Percentiles rank a stretch among this genome's conserved stretches.
These are phyloP conservation scores for Dimocarpus longan DNA, from an alignment of 345 rosid species.

Conservation along the genomic window DNA sequence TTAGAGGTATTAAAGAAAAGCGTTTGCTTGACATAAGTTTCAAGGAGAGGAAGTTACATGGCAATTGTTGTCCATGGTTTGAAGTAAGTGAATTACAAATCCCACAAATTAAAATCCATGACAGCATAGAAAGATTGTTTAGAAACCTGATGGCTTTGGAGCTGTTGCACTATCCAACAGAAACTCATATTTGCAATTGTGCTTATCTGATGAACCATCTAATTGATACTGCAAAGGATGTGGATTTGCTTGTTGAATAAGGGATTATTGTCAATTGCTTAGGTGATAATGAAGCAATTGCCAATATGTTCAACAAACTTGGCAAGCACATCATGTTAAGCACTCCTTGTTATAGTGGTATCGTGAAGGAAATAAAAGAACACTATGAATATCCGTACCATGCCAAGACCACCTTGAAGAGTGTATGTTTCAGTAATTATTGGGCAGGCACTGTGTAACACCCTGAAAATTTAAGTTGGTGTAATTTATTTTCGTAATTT, in stretches of 20 bases:
- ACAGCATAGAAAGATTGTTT: not conserved
- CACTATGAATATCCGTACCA: not conserved
- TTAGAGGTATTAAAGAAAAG: not conserved
- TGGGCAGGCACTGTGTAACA: too few species aligned
- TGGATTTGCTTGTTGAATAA: not conserved
- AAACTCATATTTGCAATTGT: not conserved
- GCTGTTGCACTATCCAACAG: not conserved
- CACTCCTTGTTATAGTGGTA: too few species aligned
- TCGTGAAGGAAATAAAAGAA: too few species aligned
- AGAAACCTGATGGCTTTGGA: conserved; percentile 3
- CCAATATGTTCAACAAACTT: not conserved
- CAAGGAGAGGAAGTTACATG: too few species aligned
- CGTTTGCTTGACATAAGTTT: not conserved
- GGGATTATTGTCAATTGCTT: not conserved
- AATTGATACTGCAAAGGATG: not conserved
- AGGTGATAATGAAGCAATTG: not conserved
- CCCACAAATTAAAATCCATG: not conserved
- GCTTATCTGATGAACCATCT: not conserved
- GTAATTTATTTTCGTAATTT: too few species aligned
- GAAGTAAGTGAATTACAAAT: not conserved
- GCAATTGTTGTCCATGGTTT: not conserved
- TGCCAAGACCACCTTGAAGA: too few species aligned
- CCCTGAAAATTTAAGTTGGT: too few species aligned
- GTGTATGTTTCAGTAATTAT: too few species aligned
- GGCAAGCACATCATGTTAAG: too few species aligned